Percentiles rank a stretch among this genome's conserved stretches.
These are phyloP conservation scores for Backusella circina DNA, from an alignment of 192 early-diverging fungal species.

Conservation along the genomic window DNA sequence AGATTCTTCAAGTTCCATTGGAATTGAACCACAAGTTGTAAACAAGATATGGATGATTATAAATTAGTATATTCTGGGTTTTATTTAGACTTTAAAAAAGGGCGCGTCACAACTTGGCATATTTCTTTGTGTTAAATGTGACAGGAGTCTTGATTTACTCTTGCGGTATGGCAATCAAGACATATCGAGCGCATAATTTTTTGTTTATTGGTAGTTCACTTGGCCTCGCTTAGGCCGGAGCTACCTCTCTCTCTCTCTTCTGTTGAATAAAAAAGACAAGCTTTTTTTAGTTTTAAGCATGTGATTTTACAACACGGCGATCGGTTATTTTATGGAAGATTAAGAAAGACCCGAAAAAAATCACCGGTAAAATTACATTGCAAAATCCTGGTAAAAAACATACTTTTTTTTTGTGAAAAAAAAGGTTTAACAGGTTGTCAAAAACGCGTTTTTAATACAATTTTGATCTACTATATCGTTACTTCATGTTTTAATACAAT, in stretches of 20 bases:
- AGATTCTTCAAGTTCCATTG: neutral
- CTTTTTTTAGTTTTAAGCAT: neutral
- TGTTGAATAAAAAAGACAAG: neutral
- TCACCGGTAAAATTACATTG: neutral
- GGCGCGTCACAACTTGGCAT: conserved; percentile 24
- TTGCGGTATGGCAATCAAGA: conserved; percentile 40
- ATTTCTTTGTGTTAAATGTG: conserved; percentile 8
- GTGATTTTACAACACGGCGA: neutral
- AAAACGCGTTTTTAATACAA: neutral
- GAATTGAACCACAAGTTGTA: conserved; percentile 24
- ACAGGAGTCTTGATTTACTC: conserved; percentile 24
- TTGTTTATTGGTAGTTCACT: conserved; percentile 20
- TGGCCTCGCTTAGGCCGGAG: conserved; percentile 35
- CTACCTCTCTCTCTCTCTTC: conserved; percentile 1
- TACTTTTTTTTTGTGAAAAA: neutral
- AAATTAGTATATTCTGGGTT: neutral
- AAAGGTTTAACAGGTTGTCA: neutral
- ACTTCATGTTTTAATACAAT: neutral
- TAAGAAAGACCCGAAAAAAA: neutral
- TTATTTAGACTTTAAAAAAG: conserved; percentile 20
- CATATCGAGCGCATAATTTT: conserved; percentile 45
- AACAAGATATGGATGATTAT: neutral
- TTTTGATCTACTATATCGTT: neutral
- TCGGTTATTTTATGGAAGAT: neutral
- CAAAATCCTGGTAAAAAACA: neutral